Conservation (phyloP, 176 grass and related monocot genomes). For the Oropetium thomaeum region DNA sequence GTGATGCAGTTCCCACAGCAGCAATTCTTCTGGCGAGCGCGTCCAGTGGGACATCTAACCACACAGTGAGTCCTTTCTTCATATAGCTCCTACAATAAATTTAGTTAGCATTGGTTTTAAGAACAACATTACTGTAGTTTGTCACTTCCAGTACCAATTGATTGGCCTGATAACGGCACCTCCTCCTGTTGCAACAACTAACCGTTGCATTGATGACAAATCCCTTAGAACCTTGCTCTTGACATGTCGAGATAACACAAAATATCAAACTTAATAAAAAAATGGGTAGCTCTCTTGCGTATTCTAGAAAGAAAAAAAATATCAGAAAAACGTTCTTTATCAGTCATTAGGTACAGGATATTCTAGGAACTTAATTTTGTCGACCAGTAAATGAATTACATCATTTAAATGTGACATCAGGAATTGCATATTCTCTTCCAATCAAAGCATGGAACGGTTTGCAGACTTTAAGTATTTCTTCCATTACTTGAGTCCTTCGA, state of each 20-base stretch:
- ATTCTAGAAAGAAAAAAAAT: too few species aligned
- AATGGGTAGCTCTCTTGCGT: too few species aligned
- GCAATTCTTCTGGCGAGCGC: slow-evolving; percentile 79
- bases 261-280: too few species aligned
- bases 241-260: slow-evolving; percentile 46
- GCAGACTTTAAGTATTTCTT: not conserved
- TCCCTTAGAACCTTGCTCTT: slow-evolving; percentile 87
- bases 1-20: slow-evolving; percentile 76
- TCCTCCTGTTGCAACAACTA: slow-evolving; percentile 95
- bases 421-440: slow-evolving; percentile 10
- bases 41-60: slow-evolving; percentile 90
- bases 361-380: slow-evolving; percentile 1
- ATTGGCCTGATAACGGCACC: slow-evolving; percentile 86
- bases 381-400: not conserved
- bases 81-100: slow-evolving; percentile 65
- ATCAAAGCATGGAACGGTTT: not conserved
- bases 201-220: slow-evolving; percentile 76
- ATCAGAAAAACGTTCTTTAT: slow-evolving; percentile 22
- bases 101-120: slow-evolving; percentile 25
- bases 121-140: slow-evolving; percentile 31
- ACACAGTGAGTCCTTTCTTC: slow-evolving; percentile 74
- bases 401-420: not conserved
- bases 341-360: slow-evolving; percentile 14
- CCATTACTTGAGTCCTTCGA: not conserved
- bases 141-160: slow-evolving; percentile 71